These are phyloP conservation scores for Phytophthora citrophthora DNA, from an alignment of 352 stramenopile species.

Conservation along the genomic window DNA sequence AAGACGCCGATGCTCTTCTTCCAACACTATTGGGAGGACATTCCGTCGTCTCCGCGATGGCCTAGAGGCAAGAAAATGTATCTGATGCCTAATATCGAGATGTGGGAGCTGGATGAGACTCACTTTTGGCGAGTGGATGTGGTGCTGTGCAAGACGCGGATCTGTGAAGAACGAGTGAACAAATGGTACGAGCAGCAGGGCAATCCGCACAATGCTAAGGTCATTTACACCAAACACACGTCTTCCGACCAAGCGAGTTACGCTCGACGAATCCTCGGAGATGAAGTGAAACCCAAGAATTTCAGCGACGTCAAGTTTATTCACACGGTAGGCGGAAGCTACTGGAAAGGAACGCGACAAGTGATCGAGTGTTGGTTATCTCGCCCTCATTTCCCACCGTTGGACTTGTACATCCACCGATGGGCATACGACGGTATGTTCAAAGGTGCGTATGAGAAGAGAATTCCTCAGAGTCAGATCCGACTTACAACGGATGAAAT, in stretches of 20 bases:
- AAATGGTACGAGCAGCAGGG: conserved; percentile 64
- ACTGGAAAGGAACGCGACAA: conserved; percentile 56
- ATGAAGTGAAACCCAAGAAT: conserved; percentile 41
- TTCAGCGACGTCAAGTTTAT: conserved; percentile 45
- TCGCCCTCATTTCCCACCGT: conserved; percentile 46
- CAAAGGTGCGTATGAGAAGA: conserved; percentile 33
- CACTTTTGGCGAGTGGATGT: conserved; percentile 49
- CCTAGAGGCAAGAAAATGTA: conserved; percentile 50
- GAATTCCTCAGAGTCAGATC: conserved; percentile 44
- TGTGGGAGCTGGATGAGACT: conserved; percentile 50
- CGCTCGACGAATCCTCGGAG: conserved; percentile 27
- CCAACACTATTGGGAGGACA: conserved; percentile 56
- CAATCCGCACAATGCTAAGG: conserved; percentile 49
- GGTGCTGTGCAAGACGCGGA: conserved; percentile 54
- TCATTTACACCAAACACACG: conserved; percentile 72
- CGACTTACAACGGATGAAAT: conserved; percentile 39
- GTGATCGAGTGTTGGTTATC: conserved; percentile 69
- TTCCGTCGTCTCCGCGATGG: conserved; percentile 34
- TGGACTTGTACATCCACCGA: conserved; percentile 61
- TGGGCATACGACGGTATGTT: conserved; percentile 49
- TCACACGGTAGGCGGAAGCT: conserved; percentile 46
- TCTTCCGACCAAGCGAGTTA: conserved; percentile 53
- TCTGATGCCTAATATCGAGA: conserved; percentile 55
- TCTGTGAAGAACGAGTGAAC: conserved; percentile 48
- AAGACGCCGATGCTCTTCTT: conserved; percentile 51